A percentile compares a stretch with the other conserved stretches of the same genome.
Evolutionary conservation across 208 protist species (phyloP).

Genomic region (Acanthamoeba royreba): DNA sequence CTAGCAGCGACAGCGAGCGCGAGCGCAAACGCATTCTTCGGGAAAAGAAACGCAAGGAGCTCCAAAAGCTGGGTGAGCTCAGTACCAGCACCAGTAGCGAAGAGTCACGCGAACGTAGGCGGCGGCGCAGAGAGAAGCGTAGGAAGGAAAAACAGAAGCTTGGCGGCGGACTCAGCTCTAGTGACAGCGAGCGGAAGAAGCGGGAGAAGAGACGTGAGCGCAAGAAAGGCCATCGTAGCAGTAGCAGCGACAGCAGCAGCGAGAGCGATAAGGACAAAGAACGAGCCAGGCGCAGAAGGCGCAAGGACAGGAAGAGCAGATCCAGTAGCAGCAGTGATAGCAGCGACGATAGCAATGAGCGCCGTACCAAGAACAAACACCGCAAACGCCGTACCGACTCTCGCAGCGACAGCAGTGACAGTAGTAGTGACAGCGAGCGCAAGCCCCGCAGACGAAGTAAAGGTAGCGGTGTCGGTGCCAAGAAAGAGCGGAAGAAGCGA

Average conservation of each 20-base stretch:
- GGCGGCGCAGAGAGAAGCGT: not conserved
- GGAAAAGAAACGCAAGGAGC: not conserved
- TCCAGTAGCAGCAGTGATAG: not conserved
- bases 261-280: not conserved
- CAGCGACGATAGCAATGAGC: not conserved
- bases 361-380: not conserved
- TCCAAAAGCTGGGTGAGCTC: not conserved
- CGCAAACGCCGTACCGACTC: not conserved
- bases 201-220: not conserved
- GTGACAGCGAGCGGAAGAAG: not conserved
- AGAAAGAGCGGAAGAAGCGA: too few relatives aligned
- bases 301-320: not conserved
- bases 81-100: not conserved
- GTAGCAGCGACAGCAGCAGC: too few relatives aligned
- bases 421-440: not conserved
- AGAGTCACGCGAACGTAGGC: not conserved
- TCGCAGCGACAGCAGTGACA: not conserved
- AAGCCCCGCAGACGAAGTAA: too few relatives aligned
- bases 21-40: not conserved
- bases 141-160: not conserved
- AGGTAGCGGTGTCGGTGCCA: too few relatives aligned
- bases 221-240: not conserved
- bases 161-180: not conserved
- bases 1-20: not conserved
- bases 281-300: too few relatives aligned